A percentile compares a stretch with the other conserved stretches of the same genome.
Evolutionary conservation across 2,329 filamentous ascomycete species (phyloP).

Genomic region (Colletotrichum endophyticum): DNA sequence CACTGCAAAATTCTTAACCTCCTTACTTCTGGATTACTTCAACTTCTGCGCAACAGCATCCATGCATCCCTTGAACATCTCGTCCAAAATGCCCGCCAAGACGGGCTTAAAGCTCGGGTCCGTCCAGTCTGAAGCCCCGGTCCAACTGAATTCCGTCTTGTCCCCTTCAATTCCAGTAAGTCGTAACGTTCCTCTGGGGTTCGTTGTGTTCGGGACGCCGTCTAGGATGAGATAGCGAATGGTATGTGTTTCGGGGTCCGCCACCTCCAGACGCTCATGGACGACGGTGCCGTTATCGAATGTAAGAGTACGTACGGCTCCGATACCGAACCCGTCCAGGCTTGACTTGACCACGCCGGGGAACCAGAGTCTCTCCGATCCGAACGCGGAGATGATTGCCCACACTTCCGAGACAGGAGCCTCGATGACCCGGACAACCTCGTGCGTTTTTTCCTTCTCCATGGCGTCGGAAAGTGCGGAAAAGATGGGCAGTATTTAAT

Average conservation of each 20-base stretch:
- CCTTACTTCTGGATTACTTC: neutral
- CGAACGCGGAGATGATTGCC: constrained; percentile 1
- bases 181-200: neutral
- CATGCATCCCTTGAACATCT: neutral
- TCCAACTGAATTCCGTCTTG: neutral
- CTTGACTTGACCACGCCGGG: neutral
- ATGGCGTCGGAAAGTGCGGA: neutral
- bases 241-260: neutral
- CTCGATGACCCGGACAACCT: neutral
- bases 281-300: neutral
- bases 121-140: neutral
- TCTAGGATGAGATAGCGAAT: neutral
- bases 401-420: neutral
- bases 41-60: neutral
- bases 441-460: neutral
- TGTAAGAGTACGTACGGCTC: neutral
- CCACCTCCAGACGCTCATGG: neutral
- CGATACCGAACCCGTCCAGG: constrained; percentile 3
- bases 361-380: constrained; percentile 2
- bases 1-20: neutral
- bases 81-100: neutral
- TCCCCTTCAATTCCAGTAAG: neutral
- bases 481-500: neutral
- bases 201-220: neutral
- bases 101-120: neutral